Evolutionary conservation across 768 basidiomycete genomes (phyloP), one percentile per base, ranked within the genome.

Genomic region (Leccinellum albellum): DNA sequence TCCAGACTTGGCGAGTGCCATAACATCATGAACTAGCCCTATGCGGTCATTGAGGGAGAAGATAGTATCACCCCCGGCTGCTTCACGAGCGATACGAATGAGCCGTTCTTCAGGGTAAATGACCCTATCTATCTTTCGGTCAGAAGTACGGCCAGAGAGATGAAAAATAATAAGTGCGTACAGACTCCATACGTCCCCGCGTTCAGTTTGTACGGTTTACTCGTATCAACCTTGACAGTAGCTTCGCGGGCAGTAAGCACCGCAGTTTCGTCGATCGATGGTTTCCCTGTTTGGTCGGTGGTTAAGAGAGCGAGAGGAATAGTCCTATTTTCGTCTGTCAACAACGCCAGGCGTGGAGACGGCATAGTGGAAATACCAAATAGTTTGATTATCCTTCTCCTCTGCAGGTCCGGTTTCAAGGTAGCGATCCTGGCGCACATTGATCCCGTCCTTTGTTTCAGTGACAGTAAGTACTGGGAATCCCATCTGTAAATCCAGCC

Each of bases 401-500:
- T 86, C 83, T 9, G 84, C 85, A 59, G 80, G 81, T 0, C 94
- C 95, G 0, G 87, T 89, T 67, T 91, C 88, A 48, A 98, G 76
- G 81, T 97, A 98, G 20, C 97, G 82, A 69, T 97, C 91, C 74
- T 98, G 97, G 32, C 86, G 84, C 53, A 98, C 79, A 55, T 78
- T 80, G 64, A 99, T 85, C 10, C 87, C 87, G 45, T 79, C 82
- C 1, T 77, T 70, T 13, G 78, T 81, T 73, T 98, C 94, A 2
- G 84, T 88, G 46, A 98, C 91, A 31, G 85, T 89, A 54, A 98
- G 70, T 24, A 98, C 86, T 1, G 97, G 97, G 78, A 88, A 98
- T 15, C 97, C 97, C 56, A 83, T 78, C 81, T 80, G 49, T 47
- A 33, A 32, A 23, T n/a, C 17, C 42, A 31, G 7, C 21, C 45